phyloP scores from a whole-genome alignment of 257 asterid species.

The Capsicum rhomboideum region DNA sequence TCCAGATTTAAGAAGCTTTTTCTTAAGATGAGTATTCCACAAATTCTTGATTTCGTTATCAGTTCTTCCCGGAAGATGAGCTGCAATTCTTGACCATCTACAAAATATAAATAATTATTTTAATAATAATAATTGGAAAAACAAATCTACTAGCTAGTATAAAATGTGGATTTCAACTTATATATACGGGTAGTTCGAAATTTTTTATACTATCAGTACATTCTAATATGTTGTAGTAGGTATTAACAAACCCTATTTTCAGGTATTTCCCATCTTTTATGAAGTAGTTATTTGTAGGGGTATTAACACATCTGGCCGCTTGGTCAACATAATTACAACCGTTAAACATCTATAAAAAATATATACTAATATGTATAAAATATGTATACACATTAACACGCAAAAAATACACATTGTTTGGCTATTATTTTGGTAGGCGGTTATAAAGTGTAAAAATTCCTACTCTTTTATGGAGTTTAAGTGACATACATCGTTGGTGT shows the following conservation, averaged over 20 bases:
- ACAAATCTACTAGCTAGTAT: background rate
- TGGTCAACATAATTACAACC: background rate
- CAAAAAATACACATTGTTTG: no score
- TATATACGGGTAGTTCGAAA: background rate
- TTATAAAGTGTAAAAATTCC: background rate
- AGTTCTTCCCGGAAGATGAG: slow-evolving; percentile 52
- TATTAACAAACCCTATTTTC: background rate
- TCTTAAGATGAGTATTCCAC: slow-evolving; percentile 55
- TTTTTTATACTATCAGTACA: background rate
- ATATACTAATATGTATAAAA: background rate
- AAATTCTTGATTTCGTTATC: slow-evolving; percentile 65
- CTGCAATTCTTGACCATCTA: slow-evolving; percentile 67
- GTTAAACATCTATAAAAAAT: background rate
- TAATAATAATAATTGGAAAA: background rate
- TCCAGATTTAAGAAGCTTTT: slow-evolving; percentile 39
- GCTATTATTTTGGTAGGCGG: background rate
- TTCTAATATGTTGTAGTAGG: background rate
- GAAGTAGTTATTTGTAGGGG: background rate
- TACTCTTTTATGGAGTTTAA: background rate
- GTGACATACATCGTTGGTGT: background rate
- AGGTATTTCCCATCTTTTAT: background rate
- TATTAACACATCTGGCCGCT: background rate
- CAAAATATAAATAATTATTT: background rate
- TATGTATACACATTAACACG: no score
- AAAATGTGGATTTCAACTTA: background rate